Evolutionary conservation across 2,329 filamentous ascomycete genomes (phyloP), one percentile per base, ranked within the genome.

Genomic region (Fusarium mangiferae): DNA sequence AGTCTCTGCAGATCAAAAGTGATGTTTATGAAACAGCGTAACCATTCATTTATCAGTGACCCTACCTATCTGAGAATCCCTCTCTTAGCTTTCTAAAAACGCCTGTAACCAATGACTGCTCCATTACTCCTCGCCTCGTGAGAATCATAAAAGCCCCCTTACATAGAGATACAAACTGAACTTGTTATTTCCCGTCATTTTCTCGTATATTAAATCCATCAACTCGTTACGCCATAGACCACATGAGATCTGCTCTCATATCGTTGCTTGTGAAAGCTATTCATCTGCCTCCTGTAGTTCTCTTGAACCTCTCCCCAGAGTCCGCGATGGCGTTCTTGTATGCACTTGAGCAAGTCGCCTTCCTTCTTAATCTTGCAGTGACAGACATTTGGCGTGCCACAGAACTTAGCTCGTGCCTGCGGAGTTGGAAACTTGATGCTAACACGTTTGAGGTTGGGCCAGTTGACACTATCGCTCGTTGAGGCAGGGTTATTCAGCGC

Each of bases 231-330:
- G 5, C 73, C 73, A 24, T 73, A 65, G 7, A 75, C 74, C 39
- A 78, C 75, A n/a, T 78, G 75, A 5, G 76, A 57, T 26, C 73
- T 77, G 1, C 64, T 66, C 44, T 72, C 77, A 22, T 71, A 73
- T 41, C 76, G 68, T 39, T 68, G 62, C 44, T 66, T 62, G 48
- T 79, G 70, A 45, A 75, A 79, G 11, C 54, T 63, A 13, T 70
- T 77, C 46, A 71, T 66, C 70, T 78, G 71, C 48, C 67, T 75
- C 49, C 80, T 75, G 36, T 80, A 75, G 17, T 62, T 64, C 58
- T 81, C 78, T 61, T 79, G 77, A 14, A 81, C 80, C 35, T 80
- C 66, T 1, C 80, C 80, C 49, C 80, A 77, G 6, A 80, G 61
- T 3, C 80, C 80, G 13, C 74, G 66, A 55, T 82, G 80, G 8